These are phyloP conservation scores for Marchantia paleacea DNA, from an alignment of 225 moss, liverwort and hornwort species.

Conservation along the genomic window DNA sequence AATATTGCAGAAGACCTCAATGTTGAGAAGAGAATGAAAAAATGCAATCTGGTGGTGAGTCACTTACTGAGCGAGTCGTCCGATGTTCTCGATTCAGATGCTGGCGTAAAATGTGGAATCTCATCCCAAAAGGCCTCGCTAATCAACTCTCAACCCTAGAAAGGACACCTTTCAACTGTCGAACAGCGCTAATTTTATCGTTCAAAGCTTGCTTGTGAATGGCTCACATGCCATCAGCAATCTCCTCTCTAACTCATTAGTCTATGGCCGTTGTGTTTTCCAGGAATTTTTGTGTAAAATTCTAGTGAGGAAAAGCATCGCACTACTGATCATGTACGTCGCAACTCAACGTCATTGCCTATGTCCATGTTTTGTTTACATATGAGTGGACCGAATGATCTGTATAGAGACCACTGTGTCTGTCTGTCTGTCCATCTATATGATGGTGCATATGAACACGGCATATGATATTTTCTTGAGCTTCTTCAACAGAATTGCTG, in stretches of 20 bases:
- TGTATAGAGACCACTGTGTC: background rate
- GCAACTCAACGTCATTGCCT: background rate
- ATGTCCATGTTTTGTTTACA: background rate
- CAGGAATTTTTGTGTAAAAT: conserved; percentile 52
- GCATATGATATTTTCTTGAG: background rate
- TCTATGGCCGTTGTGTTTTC: background rate
- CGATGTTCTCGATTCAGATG: background rate
- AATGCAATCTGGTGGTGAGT: conserved; percentile 49
- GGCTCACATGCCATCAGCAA: background rate
- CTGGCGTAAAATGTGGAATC: too few relatives aligned
- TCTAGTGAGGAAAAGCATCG: conserved; percentile 40
- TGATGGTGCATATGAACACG: background rate
- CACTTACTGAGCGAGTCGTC: background rate
- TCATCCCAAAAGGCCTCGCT: too few relatives aligned
- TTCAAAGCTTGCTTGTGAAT: too few relatives aligned
- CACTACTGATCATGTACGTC: conserved; percentile 50
- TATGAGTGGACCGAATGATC: background rate
- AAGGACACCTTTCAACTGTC: too few relatives aligned
- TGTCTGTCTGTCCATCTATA: background rate
- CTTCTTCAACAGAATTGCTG: background rate
- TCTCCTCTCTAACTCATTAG: background rate
- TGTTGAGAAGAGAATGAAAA: conserved; percentile 53
- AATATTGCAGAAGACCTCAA: conserved; percentile 56
- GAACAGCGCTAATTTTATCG: too few relatives aligned
- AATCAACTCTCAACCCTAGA: too few relatives aligned